Conservation (phyloP, 768 basidiomycete genomes). For the Leccinum longicurvipes region DNA sequence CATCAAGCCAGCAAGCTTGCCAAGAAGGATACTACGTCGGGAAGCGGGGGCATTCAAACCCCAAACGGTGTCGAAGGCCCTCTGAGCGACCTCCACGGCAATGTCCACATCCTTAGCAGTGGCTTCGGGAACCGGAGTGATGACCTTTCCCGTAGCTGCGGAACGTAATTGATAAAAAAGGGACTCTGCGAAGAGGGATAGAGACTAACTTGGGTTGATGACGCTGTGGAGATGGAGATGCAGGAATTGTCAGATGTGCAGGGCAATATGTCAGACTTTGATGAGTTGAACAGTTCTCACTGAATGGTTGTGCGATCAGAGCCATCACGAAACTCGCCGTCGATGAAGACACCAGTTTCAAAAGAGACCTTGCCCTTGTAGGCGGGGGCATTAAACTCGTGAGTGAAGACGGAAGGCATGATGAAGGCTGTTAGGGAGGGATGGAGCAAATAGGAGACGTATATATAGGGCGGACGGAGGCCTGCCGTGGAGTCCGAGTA, state of each 20-base stretch:
- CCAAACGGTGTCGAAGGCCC: slow-evolving; percentile 62
- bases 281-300: slow-evolving; percentile 38
- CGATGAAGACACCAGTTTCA: slow-evolving; percentile 69
- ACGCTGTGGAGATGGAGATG: not conserved
- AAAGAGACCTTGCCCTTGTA: slow-evolving; percentile 60
- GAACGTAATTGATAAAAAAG: not conserved
- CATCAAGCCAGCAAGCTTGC: slow-evolving; percentile 62
- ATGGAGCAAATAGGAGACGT: not conserved
- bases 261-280: not conserved
- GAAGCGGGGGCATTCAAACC: slow-evolving; percentile 56
- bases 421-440: slow-evolving; percentile 5
- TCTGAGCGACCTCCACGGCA: slow-evolving; percentile 68
- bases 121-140: slow-evolving; percentile 54
- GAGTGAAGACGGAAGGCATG: slow-evolving; percentile 43
- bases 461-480: not conserved
- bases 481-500: not conserved
- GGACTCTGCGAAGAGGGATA: not conserved
- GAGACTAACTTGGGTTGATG: slow-evolving; percentile 37
- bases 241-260: not conserved
- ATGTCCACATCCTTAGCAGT: slow-evolving; percentile 69
- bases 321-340: slow-evolving; percentile 62
- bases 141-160: slow-evolving; percentile 60
- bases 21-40: slow-evolving; percentile 52
- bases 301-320: slow-evolving; percentile 60
- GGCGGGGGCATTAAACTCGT: slow-evolving; percentile 50